Base-by-base conservation (phyloP, 2,329 filamentous ascomycete genomes). In the Knoxdaviesia capensis region DNA sequence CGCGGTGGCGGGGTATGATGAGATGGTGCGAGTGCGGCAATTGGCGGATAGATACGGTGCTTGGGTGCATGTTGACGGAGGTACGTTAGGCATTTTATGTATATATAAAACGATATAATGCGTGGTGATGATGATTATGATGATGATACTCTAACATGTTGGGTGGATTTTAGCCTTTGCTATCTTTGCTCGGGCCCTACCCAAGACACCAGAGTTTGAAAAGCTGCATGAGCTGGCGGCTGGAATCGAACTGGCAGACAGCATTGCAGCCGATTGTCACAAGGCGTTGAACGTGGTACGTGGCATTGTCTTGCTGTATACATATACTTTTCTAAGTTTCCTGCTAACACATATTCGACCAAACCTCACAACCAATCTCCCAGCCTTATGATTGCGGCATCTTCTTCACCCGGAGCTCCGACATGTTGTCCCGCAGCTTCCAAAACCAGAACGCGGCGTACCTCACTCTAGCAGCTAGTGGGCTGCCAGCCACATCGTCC, bases 371-470 rank as follows among this genome's bases (percentile, higher is more conserved):
- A 41, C 36, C 40, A 8, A 28, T 6, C 6, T 30, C 11, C 5
- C 42, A 77, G 68, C 87, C 88, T 0, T 94, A 94, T 52, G 88
- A 94, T 57, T 87, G 80, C 51, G 88, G 87, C 37, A 80, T 94
- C 58, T 92, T 94, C 66, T 72, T 93, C 50, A 84, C 77, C 41
- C 73, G 75, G 11, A 71, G 80, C 47, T 51, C 59, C 3, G 61
- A 73, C 8, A 69, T 79, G 1, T 63, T 60, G 43, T 55, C 66
- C 31, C 59, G 69, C 5, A 77, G 86, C 7, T 93, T 88, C 58
- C 68, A 72, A 45, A 94, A 94, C 58, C 74, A 83, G 32, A 87
- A 87, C 54, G 87, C 88, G 3, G 81, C 78, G 1, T 94, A 94
- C 53, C 71, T 94, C 38, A 59, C 60, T 6, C 56, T 58, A 20